Conservation (phyloP, 2,329 filamentous ascomycete genomes). For the Aspergillus ruber region DNA sequence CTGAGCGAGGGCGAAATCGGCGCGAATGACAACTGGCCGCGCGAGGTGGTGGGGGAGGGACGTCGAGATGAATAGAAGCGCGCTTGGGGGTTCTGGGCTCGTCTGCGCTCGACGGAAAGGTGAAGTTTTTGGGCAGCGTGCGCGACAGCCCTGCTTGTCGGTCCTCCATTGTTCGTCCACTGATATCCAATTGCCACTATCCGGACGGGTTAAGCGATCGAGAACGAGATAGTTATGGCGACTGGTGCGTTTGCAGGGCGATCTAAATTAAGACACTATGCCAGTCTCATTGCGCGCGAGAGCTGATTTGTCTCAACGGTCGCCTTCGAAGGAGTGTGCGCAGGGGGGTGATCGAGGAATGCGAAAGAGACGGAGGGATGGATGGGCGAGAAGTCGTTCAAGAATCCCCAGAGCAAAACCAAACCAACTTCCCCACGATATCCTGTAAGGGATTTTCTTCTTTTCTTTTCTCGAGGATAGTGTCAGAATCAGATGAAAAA, state of each 20-base stretch:
- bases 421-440: not conserved
- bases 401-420: not conserved
- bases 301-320: not conserved
- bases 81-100: constrained; percentile 41
- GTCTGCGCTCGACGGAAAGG: constrained; percentile 30
- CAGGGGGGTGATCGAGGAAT: not conserved
- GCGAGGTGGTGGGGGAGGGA: constrained; percentile 41
- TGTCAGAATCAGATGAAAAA: not conserved
- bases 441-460: not conserved
- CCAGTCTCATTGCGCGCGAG: not conserved
- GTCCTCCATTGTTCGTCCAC: constrained; percentile 26
- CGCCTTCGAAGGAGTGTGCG: not conserved
- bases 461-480: not conserved
- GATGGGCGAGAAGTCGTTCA: not conserved
- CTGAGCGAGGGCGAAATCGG: constrained; percentile 33
- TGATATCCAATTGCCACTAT: not conserved
- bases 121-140: constrained; percentile 44
- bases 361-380: not conserved
- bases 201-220: not conserved
- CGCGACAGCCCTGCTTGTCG: constrained; percentile 37
- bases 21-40: constrained; percentile 38
- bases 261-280: not conserved
- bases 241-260: not conserved
- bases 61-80: constrained; percentile 30
- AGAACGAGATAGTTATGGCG: not conserved